Evolutionary conservation across 805 yeast genomes (phyloP).

Genomic region (Saccharomycopsis javanensis): DNA sequence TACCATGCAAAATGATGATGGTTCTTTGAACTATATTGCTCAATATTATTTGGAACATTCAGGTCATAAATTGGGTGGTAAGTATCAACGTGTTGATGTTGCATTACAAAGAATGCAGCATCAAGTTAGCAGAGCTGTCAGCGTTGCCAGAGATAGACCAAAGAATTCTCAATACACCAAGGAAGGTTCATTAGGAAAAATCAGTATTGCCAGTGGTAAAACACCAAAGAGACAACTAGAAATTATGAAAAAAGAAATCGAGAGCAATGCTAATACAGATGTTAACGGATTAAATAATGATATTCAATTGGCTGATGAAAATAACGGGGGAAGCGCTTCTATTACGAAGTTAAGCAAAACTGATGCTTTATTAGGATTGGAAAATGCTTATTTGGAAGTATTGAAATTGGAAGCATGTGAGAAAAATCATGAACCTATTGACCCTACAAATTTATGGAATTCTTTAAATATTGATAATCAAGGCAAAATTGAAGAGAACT

Average conservation of each 20-base stretch:
- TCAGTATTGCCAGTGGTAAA: slow-evolving; percentile 67
- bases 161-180: slow-evolving; percentile 51
- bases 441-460: slow-evolving; percentile 56
- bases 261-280: slow-evolving; percentile 23
- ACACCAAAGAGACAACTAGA: slow-evolving; percentile 83
- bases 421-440: slow-evolving; percentile 43
- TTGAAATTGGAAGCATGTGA: slow-evolving; percentile 70
- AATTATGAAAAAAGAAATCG: slow-evolving; percentile 44
- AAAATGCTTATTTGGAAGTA: slow-evolving; percentile 66
- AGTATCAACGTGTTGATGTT: slow-evolving; percentile 74
- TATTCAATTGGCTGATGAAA: slow-evolving; percentile 25
- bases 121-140: slow-evolving; percentile 93
- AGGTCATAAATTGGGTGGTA: slow-evolving; percentile 83
- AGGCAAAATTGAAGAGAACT: slow-evolving; percentile 43
- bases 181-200: slow-evolving; percentile 80
- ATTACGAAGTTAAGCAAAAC: slow-evolving; percentile 30
- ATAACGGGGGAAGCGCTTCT: slow-evolving; percentile 19
- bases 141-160: slow-evolving; percentile 85
- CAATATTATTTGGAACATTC: slow-evolving; percentile 86
- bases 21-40: slow-evolving; percentile 72
- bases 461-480: slow-evolving; percentile 65
- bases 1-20: slow-evolving; percentile 32
- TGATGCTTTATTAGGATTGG: slow-evolving; percentile 58
- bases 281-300: slow-evolving; percentile 22
- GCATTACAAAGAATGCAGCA: slow-evolving; percentile 97